phyloP scores from a whole-genome alignment of 2,329 filamentous ascomycete species.

The Colletotrichum sp. region DNA sequence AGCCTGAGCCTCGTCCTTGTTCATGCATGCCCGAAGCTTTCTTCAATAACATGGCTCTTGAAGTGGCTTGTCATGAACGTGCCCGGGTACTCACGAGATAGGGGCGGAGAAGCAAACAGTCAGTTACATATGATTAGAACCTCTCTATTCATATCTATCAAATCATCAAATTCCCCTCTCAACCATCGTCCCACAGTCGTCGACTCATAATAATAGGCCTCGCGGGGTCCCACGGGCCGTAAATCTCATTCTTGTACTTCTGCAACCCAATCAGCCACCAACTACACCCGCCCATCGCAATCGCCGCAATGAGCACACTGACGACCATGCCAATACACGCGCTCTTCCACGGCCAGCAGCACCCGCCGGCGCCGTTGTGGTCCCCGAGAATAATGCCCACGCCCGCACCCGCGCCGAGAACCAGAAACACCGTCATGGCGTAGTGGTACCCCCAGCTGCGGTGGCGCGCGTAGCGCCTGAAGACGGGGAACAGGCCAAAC shows the following conservation, averaged over 20 bases:
- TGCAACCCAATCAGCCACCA: conserved; percentile 98
- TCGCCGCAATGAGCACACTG: conserved; percentile 73
- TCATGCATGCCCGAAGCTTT: neutral
- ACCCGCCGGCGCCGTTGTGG: conserved; percentile 33
- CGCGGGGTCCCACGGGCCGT: conserved; percentile 96
- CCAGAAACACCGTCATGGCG: conserved; percentile 74
- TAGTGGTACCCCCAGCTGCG: conserved; percentile 84
- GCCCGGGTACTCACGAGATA: too few species aligned
- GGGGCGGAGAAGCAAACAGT: too few species aligned
- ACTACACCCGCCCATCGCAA: conserved; percentile 91
- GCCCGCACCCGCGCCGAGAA: conserved; percentile 80
- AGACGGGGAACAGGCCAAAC: conserved; percentile 97
- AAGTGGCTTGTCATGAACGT: neutral
- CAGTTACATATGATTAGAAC: neutral
- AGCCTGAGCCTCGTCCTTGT: neutral
- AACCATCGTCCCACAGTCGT: conserved; percentile 54
- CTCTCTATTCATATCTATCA: neutral
- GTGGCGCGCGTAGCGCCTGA: conserved; percentile 85
- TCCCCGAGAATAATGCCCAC: conserved; percentile 68
- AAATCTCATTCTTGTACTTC: conserved; percentile 99
- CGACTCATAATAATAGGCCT: conserved; percentile 82
- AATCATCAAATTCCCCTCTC: neutral
- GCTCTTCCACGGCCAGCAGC: conserved; percentile 55
- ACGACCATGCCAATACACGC: conserved; percentile 76
- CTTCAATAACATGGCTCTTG: neutral